Evolutionary conservation across 768 basidiomycete genomes (phyloP), one percentile per base, ranked within the genome.

Genomic region (Mycena albidolilacea): DNA sequence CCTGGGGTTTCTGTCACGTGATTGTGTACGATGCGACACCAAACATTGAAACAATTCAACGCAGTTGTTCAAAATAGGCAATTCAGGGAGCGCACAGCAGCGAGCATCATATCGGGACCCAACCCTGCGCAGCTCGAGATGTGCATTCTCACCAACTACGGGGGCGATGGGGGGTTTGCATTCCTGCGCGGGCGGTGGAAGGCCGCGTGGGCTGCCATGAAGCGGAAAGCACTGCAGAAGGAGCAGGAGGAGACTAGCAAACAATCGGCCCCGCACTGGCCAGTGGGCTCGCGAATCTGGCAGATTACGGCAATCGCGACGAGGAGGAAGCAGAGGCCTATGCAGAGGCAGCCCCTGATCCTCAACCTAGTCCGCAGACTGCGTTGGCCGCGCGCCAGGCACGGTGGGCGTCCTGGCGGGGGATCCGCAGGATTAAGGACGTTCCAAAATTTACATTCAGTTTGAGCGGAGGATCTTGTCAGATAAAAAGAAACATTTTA

Each of bases 91-190:
- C 89, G 92, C 64, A 97, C 96, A 0, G 94, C 94, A 0, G 75
- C 79, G 14, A 93, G 95, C 71, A 81, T 97, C 41, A 78, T 87
- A 30, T 82, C 89, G 8, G 93, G 95, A 0, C 90, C 92, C 1
- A 96, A 97, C 77, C 89, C 94, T 15, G 89, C 91, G 0, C 91
- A 96, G 74, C 86, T 97, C 30, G 95, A 97, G 80, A 91, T 96
- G 87, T 90, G 96, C 8, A 96, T 98, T 76, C 84, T 97, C 17
- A 92, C 96, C 11, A 96, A 97, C 76, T 89, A 97, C 77, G 93
- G 95, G 0, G 83, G 85, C 14, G 95, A 97, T 79, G 83, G 85
- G 57, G 88, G 94, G 7, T 97, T 98, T 78, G 90, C 92, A 0
- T 97, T 97, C 80, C 81, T 97, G 58, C 87, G 91, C 43, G 96